Conservation (phyloP, 805 yeast species). For the Starmerella khaoyaiensis region DNA sequence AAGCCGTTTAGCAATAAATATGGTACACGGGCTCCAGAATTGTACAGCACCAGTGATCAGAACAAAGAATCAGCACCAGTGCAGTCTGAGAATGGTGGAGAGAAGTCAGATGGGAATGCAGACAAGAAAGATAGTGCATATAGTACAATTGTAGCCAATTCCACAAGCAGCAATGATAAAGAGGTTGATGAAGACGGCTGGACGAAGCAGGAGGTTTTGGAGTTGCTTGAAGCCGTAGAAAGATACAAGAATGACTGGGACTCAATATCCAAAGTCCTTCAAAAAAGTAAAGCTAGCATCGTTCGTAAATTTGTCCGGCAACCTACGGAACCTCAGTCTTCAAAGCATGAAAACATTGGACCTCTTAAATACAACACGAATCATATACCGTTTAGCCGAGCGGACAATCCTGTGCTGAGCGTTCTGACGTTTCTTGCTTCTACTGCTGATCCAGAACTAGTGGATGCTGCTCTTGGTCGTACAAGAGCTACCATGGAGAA, state of each 20-base stretch:
- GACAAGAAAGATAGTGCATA: not conserved
- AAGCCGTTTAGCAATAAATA: conserved; percentile 1
- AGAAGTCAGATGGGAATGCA: not conserved
- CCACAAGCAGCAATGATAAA: too few relatives aligned
- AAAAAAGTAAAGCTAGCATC: conserved; percentile 56
- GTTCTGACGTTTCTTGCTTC: conserved; percentile 82
- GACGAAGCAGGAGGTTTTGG: conserved; percentile 51
- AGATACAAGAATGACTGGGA: conserved; percentile 67
- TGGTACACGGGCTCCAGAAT: not conserved
- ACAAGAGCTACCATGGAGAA: conserved; percentile 8
- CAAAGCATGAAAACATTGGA: conserved; percentile 43
- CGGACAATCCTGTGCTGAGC: conserved; percentile 87
- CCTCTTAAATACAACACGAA: conserved; percentile 65
- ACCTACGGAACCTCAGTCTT: conserved; percentile 60
- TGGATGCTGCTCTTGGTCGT: conserved; percentile 56
- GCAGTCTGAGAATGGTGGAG: not conserved
- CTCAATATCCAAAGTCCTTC: conserved; percentile 52
- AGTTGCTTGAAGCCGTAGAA: conserved; percentile 49
- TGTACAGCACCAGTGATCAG: not conserved
- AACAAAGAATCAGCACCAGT: not conserved
- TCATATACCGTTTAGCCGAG: conserved; percentile 68
- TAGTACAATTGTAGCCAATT: too few relatives aligned
- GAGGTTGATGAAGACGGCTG: conserved; percentile 33
- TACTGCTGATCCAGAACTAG: conserved; percentile 74
- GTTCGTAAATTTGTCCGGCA: conserved; percentile 63